Evolutionary conservation across 495 filamentous ascomycete species (phyloP).

Genomic region (Penicillium malachiteum): DNA sequence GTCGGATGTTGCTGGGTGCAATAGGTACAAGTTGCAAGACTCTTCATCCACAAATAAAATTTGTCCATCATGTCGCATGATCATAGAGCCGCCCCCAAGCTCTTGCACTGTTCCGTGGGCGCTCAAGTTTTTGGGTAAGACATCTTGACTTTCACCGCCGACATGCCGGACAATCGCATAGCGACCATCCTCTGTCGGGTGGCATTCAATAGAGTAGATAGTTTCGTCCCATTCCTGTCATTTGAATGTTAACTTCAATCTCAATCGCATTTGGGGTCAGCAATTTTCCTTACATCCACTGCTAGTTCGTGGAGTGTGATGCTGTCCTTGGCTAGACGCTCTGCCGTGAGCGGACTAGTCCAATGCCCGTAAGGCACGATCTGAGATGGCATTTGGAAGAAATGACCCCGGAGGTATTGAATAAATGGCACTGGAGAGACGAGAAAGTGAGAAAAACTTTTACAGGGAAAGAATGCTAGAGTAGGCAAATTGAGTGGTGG

Average conservation of each 20-base stretch:
- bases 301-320: conserved; percentile 29
- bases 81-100: conserved; percentile 28
- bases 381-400: neutral
- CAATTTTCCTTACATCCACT: conserved; percentile 22
- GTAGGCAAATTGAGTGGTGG: too few relatives aligned
- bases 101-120: conserved; percentile 45
- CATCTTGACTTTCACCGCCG: conserved; percentile 29
- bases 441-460: too few relatives aligned
- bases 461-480: too few relatives aligned
- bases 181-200: conserved; percentile 37
- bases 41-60: conserved; percentile 43
- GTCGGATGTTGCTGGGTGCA: conserved; percentile 28
- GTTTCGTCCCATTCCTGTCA: conserved; percentile 26
- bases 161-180: conserved; percentile 38
- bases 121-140: conserved; percentile 40
- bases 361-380: conserved; percentile 45
- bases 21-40: conserved; percentile 34
- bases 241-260: neutral
- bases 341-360: conserved; percentile 42
- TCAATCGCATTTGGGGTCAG: neutral
- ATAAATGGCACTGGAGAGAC: neutral
- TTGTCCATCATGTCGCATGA: conserved; percentile 28
- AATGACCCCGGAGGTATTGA: neutral
- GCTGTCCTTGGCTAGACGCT: conserved; percentile 33
- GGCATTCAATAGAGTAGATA: conserved; percentile 44